phyloP scores from a whole-genome alignment of 441 rosid species.

The Sinapis alba region DNA sequence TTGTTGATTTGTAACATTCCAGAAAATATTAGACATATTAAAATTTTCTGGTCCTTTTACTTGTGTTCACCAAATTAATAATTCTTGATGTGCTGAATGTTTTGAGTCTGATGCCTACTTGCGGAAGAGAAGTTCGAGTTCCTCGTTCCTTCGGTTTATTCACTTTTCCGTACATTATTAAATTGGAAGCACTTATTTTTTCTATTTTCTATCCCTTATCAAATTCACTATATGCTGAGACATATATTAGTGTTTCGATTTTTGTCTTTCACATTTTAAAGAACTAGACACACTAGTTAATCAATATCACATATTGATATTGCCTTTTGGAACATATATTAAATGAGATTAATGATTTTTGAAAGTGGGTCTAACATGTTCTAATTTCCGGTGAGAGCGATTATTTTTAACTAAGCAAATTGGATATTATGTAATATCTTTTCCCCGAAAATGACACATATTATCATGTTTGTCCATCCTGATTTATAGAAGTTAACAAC shows the following conservation, averaged over 20 bases:
- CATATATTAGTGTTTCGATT: not conserved
- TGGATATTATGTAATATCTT: conserved; percentile 4
- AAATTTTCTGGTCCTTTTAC: not conserved
- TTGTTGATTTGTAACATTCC: not conserved
- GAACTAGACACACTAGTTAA: not conserved
- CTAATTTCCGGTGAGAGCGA: conserved; percentile 12
- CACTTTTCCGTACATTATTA: not conserved
- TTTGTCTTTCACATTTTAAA: not conserved
- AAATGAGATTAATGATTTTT: conserved; percentile 3
- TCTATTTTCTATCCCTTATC: not conserved
- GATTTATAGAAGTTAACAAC: conserved; percentile 11
- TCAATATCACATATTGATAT: conserved; percentile 7
- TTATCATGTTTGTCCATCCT: conserved; percentile 10
- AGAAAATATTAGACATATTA: not conserved
- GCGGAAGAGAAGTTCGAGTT: not conserved
- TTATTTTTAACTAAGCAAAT: conserved; percentile 12
- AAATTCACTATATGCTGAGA: not conserved
- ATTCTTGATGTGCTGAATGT: not conserved
- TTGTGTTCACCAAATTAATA: not conserved
- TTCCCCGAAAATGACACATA: conserved; percentile 21
- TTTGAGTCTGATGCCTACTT: not conserved
- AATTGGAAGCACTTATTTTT: not conserved
- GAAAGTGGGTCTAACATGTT: conserved; percentile 19
- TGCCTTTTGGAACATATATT: conserved; percentile 2
- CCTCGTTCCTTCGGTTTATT: not conserved